A percentile compares a stretch with the other conserved stretches of the same genome.
phyloP scores from a whole-genome alignment of 371 early-diverging fungal genomes.

The Mucor circinelloides region DNA sequence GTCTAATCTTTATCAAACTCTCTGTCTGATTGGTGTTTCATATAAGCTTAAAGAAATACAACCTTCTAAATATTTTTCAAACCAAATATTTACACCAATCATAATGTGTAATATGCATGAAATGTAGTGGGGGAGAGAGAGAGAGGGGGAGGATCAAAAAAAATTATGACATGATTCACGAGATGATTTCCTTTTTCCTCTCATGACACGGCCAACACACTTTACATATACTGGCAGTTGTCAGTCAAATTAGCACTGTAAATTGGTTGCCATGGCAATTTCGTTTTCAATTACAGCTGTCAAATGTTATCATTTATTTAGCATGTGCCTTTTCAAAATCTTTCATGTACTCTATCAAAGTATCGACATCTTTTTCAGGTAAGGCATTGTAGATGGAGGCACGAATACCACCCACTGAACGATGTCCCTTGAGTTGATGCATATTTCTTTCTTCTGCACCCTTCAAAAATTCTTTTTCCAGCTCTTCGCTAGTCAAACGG shows the following conservation, averaged over 20 bases:
- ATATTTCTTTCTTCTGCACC: conserved; percentile 78
- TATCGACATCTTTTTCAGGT: conserved; percentile 79
- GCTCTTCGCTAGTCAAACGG: conserved; percentile 65
- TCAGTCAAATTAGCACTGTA: too few relatives aligned
- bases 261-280: neutral
- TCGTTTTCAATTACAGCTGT: neutral
- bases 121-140: neutral
- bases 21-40: conserved; percentile 1
- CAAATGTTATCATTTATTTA: neutral
- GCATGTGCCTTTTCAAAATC: conserved; percentile 68
- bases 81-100: conserved; percentile 6
- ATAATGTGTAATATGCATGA: neutral
- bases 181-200: neutral
- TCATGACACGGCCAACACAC: too few relatives aligned
- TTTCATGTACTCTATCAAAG: conserved; percentile 74
- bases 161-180: neutral
- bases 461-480: conserved; percentile 81
- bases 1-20: neutral
- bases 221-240: too few relatives aligned
- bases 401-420: conserved; percentile 92
- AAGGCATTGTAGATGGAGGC: conserved; percentile 95
- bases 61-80: neutral
- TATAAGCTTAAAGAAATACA: neutral
- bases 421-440: conserved; percentile 94
- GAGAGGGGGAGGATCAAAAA: neutral